phyloP scores from a whole-genome alignment of 208 protist genomes.

The Acanthamoeba triangularis region DNA sequence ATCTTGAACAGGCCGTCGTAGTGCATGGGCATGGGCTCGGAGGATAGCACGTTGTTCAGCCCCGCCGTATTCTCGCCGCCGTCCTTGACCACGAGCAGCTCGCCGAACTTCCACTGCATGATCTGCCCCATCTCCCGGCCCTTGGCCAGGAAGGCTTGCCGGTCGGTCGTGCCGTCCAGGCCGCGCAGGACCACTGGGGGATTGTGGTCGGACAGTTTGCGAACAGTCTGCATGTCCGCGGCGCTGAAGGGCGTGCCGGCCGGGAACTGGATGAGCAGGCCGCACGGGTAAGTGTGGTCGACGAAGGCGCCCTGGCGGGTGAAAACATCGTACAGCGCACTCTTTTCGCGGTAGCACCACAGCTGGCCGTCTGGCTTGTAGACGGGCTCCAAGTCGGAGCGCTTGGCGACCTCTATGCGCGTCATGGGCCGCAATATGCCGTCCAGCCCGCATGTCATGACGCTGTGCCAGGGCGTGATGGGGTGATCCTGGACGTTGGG shows the following conservation, averaged over 20 bases:
- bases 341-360: neutral
- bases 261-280: slow-evolving; percentile 16
- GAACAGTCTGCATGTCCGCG: slow-evolving; percentile 1
- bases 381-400: neutral
- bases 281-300: neutral
- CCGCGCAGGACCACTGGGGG: neutral
- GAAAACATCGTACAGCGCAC: slow-evolving; percentile 16
- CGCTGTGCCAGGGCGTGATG: slow-evolving; percentile 29
- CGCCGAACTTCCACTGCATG: neutral
- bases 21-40: slow-evolving; percentile 35
- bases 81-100: slow-evolving; percentile 28
- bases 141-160: slow-evolving; percentile 5
- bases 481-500: neutral
- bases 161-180: slow-evolving; percentile 2
- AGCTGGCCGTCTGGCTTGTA: neutral
- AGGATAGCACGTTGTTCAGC: slow-evolving; percentile 21
- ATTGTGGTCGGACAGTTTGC: neutral
- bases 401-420: neutral
- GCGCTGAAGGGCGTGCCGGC: neutral
- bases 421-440: neutral
- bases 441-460: neutral
- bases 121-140: neutral
- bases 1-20: slow-evolving; percentile 41
- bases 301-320: neutral
- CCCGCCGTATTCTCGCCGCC: neutral